phyloP scores from a whole-genome alignment of 1,139 yeast species.

The Kazachstania sp. region DNA sequence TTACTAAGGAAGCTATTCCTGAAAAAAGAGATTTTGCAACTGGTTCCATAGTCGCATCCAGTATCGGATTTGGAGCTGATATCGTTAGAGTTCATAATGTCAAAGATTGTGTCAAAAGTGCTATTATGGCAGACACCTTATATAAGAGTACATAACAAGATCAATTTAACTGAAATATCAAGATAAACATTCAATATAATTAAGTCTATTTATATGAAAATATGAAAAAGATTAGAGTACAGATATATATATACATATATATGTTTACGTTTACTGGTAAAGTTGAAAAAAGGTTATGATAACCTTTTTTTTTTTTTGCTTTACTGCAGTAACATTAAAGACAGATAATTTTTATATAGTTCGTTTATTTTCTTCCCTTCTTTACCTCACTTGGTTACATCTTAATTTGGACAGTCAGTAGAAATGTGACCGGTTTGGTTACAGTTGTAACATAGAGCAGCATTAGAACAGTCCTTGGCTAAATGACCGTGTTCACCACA shows the following conservation, averaged over 20 bases:
- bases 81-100: conserved; percentile 89
- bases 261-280: no score
- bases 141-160: conserved; percentile 31
- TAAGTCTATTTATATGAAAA: no score
- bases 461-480: conserved; percentile 66
- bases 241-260: no score
- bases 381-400: no score
- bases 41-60: conserved; percentile 64
- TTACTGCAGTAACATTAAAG: no score
- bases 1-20: conserved; percentile 45
- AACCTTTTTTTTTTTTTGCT: no score
- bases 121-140: conserved; percentile 62
- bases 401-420: conserved; percentile 52
- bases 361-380: no score
- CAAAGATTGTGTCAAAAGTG: conserved; percentile 53
- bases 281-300: no score
- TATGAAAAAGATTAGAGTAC: no score
- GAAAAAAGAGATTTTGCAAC: conserved; percentile 65
- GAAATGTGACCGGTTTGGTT: conserved; percentile 89
- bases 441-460: conserved; percentile 76
- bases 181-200: background rate
- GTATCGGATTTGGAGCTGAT: conserved; percentile 67
- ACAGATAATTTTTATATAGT: no score
- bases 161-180: background rate
- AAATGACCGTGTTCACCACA: conserved; percentile 89